These are phyloP conservation scores for Toxicodendron radicans DNA, from an alignment of 345 rosid genomes.

Conservation along the genomic window DNA sequence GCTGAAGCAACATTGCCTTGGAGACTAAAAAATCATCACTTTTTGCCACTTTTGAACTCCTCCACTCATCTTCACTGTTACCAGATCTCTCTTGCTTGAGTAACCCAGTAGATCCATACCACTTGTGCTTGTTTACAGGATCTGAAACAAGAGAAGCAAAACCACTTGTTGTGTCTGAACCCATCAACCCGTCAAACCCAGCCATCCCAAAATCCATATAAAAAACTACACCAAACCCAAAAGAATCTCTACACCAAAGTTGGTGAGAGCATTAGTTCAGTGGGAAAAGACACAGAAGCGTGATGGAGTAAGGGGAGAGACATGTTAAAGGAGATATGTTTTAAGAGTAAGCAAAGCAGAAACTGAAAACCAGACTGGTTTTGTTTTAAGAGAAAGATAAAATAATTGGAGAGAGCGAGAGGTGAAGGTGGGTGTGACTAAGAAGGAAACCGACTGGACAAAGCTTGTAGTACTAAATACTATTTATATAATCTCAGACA, in stretches of 20 bases:
- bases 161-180: conserved; percentile 34
- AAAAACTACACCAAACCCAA: conserved; percentile 20
- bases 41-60: conserved; percentile 50
- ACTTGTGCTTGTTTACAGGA: conserved; percentile 50
- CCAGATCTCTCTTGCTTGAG: conserved; percentile 53
- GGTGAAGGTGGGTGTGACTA: conserved; percentile 2
- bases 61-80: conserved; percentile 45
- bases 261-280: conserved; percentile 13
- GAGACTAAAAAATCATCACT: conserved; percentile 33
- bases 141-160: conserved; percentile 43
- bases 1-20: conserved; percentile 39
- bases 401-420: conserved; percentile 36
- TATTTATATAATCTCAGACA: conserved; percentile 22
- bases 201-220: conserved; percentile 56
- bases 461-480: conserved; percentile 19
- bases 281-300: conserved; percentile 12
- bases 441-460: conserved; percentile 22
- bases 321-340: conserved; percentile 12
- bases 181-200: conserved; percentile 49
- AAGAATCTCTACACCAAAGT: conserved; percentile 17
- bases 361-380: conserved; percentile 27
- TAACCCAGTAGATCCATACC: conserved; percentile 65
- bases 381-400: conserved; percentile 20
- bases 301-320: conserved; percentile 8
- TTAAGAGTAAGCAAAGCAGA: conserved; percentile 12